Evolutionary conservation across 306 rosid genomes (phyloP).

Genomic region (Parietaria judaica): DNA sequence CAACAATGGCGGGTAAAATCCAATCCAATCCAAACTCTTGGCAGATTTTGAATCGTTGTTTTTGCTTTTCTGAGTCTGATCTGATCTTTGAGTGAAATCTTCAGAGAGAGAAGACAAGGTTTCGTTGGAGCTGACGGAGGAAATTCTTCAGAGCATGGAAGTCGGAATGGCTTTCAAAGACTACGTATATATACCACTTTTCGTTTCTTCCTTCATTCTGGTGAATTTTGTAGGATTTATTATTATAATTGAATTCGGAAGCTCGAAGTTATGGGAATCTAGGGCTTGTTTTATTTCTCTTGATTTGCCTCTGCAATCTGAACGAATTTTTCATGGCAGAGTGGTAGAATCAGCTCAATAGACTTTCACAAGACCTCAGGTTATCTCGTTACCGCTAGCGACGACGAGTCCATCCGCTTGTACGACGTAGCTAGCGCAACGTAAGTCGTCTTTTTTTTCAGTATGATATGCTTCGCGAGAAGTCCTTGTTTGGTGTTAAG

Average conservation of each 20-base stretch:
- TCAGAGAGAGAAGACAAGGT: conserved; percentile 85
- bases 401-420: conserved; percentile 85
- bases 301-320: too few species aligned
- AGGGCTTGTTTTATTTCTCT: too few species aligned
- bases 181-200: conserved; percentile 39
- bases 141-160: conserved; percentile 95
- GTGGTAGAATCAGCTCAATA: conserved; percentile 77
- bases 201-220: neutral
- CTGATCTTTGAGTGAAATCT: neutral
- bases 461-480: too few species aligned
- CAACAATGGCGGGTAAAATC: conserved; percentile 58
- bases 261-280: neutral
- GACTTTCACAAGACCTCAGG: conserved; percentile 81
- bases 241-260: neutral
- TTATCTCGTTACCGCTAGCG: conserved; percentile 93
- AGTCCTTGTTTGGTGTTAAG: too few species aligned
- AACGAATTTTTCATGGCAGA: conserved; percentile 28
- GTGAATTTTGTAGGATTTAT: neutral
- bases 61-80: neutral
- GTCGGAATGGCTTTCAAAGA: conserved; percentile 92
- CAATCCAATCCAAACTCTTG: neutral
- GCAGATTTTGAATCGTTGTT: neutral
- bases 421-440: conserved; percentile 77
- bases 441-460: conserved; percentile 27
- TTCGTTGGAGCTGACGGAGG: conserved; percentile 85